These are phyloP conservation scores for Pilaira anomala DNA, from an alignment of 192 early-diverging fungal genomes.

Conservation along the genomic window DNA sequence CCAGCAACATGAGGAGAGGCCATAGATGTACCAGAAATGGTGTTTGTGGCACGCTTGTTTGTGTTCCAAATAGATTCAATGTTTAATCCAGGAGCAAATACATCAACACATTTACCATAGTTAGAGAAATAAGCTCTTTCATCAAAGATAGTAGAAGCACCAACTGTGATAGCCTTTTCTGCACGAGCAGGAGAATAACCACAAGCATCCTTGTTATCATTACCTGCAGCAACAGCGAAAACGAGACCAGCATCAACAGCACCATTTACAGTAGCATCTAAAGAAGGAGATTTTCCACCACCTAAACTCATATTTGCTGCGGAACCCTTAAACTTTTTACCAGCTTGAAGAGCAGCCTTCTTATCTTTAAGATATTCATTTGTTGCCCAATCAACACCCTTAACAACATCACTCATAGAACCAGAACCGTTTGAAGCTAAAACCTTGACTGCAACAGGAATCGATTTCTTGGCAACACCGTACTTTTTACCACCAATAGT, in stretches of 20 bases:
- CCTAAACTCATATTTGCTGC: constrained; percentile 96
- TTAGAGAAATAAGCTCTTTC: constrained; percentile 85
- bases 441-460: constrained; percentile 92
- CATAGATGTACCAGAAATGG: constrained; percentile 69
- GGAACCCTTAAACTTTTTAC: constrained; percentile 69
- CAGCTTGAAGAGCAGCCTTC: constrained; percentile 44
- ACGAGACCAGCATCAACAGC: constrained; percentile 66
- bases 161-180: constrained; percentile 84
- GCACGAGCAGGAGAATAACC: constrained; percentile 82
- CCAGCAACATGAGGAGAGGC: constrained; percentile 76
- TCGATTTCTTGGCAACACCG: constrained; percentile 86
- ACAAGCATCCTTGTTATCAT: constrained; percentile 86
- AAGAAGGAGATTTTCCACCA: constrained; percentile 72
- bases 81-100: constrained; percentile 87
- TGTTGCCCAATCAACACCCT: constrained; percentile 74
- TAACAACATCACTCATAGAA: constrained; percentile 75
- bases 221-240: constrained; percentile 91
- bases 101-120: constrained; percentile 85
- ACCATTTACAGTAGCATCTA: constrained; percentile 79
- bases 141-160: constrained; percentile 78
- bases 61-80: constrained; percentile 72
- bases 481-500: constrained; percentile 81
- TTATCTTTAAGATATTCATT: constrained; percentile 51
- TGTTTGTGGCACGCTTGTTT: constrained; percentile 24
- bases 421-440: constrained; percentile 86